Evolutionary conservation across 192 early-diverging fungal genomes (phyloP).

Genomic region (Obelidium mucronatum): DNA sequence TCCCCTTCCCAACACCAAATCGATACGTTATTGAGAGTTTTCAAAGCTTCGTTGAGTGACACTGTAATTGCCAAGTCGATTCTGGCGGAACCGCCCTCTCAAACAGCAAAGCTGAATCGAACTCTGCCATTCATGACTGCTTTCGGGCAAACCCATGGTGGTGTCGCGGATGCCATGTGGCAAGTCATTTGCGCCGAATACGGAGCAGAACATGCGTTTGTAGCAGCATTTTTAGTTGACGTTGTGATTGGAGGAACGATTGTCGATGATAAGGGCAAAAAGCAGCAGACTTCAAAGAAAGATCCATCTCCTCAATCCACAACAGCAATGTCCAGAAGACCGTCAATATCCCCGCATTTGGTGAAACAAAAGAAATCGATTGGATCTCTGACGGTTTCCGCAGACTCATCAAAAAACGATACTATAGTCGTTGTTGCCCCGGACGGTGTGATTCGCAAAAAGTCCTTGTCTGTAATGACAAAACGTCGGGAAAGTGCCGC

Average conservation of each 20-base stretch:
- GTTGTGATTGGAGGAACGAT: slow-evolving; percentile 38
- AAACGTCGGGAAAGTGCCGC: not conserved
- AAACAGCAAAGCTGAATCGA: not conserved
- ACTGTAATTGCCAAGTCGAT: not conserved
- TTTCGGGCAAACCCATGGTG: slow-evolving; percentile 21
- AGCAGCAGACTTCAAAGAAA: not conserved
- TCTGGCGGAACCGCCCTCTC: slow-evolving; percentile 14
- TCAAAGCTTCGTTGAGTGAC: not conserved
- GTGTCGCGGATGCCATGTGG: slow-evolving; percentile 24
- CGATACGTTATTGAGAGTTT: slow-evolving; percentile 2
- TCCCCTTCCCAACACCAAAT: not conserved
- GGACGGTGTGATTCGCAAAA: slow-evolving; percentile 28
- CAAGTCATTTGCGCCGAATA: slow-evolving; percentile 32
- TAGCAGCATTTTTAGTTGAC: slow-evolving; percentile 30
- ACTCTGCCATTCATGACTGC: slow-evolving; percentile 26
- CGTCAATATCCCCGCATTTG: not conserved
- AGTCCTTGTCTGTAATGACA: slow-evolving; percentile 9
- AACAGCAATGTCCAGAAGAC: not conserved
- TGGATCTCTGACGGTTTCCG: not conserved
- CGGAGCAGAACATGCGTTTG: slow-evolving; percentile 35
- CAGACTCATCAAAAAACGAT: not conserved
- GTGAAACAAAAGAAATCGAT: not conserved
- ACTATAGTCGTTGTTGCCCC: slow-evolving; percentile 22
- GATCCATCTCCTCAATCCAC: not conserved
- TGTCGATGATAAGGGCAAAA: not conserved